Conservation (phyloP, 2,329 filamentous ascomycete genomes). For the Exophiala oligosperma region DNA sequence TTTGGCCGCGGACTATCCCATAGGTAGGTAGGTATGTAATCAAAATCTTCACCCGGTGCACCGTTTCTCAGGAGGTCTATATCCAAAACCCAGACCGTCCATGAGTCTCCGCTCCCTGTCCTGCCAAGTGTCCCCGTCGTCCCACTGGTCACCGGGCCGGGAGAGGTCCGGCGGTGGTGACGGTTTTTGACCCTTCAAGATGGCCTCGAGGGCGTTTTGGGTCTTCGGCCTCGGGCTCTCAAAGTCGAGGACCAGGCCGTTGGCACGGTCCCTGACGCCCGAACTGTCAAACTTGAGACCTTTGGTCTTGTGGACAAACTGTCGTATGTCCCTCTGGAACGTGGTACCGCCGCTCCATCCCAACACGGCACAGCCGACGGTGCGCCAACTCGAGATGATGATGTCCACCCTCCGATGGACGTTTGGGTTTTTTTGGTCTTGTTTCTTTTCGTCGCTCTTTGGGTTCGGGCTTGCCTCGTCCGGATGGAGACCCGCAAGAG, state of each 20-base stretch:
- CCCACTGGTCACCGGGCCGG: constrained; percentile 67
- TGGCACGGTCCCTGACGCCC: constrained; percentile 69
- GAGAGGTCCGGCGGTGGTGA: constrained; percentile 39
- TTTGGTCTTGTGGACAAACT: constrained; percentile 72
- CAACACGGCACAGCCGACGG: constrained; percentile 80
- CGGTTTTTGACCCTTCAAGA: neutral
- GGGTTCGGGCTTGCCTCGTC: too few species aligned
- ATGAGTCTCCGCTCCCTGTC: constrained; percentile 82
- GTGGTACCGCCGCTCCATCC: constrained; percentile 90
- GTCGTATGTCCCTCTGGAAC: constrained; percentile 80
- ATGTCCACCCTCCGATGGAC: constrained; percentile 87
- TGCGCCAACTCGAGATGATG: constrained; percentile 84
- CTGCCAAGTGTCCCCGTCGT: constrained; percentile 54
- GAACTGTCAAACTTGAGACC: constrained; percentile 88
- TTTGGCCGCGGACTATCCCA: too few species aligned
- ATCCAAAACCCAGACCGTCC: constrained; percentile 69
- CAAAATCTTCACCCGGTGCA: constrained; percentile 58
- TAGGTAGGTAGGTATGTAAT: too few species aligned
- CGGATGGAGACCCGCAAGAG: too few species aligned
- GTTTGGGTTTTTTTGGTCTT: constrained; percentile 58
- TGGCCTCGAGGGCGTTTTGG: neutral
- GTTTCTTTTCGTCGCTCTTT: too few species aligned
- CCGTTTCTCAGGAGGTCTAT: constrained; percentile 65
- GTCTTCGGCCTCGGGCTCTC: constrained; percentile 45
- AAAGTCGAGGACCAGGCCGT: constrained; percentile 68